Conservation (phyloP, 108 stramenopile species). For the Parietichytrium sp. region DNA sequence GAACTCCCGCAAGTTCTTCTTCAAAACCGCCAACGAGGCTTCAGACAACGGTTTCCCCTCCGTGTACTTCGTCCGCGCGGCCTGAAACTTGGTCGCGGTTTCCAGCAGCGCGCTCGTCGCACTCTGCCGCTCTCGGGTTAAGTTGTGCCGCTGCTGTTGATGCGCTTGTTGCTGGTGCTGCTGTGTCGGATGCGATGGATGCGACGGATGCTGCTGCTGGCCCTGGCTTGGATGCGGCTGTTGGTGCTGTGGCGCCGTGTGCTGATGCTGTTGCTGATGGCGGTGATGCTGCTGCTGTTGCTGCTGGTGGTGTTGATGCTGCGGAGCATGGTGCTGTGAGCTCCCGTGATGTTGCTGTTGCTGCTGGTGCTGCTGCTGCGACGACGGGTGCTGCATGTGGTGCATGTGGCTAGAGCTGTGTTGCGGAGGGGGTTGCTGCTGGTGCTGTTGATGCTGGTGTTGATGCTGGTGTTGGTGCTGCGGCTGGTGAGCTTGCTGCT, state of each 20-base stretch:
- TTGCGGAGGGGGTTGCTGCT: constrained; percentile 28
- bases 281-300: constrained; percentile 36
- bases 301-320: constrained; percentile 37
- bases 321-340: background rate
- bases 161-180: background rate
- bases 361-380: constrained; percentile 34
- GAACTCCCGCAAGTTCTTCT: no score
- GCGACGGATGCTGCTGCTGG: background rate
- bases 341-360: background rate
- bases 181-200: background rate
- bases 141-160: background rate
- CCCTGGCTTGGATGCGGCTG: constrained; percentile 3
- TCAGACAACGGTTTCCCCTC: no score
- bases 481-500: background rate
- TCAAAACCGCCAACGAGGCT: no score
- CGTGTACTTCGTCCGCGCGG: no score
- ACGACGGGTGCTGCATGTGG: constrained; percentile 21
- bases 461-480: background rate
- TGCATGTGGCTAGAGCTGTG: no score
- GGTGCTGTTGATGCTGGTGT: constrained; percentile 38
- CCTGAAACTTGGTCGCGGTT: no score
- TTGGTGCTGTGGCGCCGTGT: constrained; percentile 24
- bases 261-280: constrained; percentile 26
- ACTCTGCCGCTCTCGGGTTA: background rate
- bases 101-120: background rate